These are phyloP conservation scores for Paraleonurus japonicus DNA, from an alignment of 257 asterid species.

Conservation along the genomic window DNA sequence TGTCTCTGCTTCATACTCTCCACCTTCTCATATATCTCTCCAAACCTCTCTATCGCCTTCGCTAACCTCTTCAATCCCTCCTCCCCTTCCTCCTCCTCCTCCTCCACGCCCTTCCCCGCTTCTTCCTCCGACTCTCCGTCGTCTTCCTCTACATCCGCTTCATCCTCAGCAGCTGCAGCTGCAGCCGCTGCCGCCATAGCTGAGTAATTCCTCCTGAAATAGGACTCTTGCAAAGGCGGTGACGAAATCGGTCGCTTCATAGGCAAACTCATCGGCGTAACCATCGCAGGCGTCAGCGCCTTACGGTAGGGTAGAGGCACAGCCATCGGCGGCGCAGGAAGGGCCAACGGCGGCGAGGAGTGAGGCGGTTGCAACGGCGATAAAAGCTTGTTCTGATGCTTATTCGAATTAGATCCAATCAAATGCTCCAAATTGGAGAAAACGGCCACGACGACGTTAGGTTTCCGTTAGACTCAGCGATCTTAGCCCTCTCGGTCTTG, in stretches of 20 bases:
- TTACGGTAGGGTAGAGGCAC: constrained; percentile 34
- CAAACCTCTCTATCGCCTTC: constrained; percentile 72
- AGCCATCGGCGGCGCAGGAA: constrained; percentile 43
- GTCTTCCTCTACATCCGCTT: constrained; percentile 40
- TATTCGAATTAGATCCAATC: constrained; percentile 45
- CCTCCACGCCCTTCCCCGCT: constrained; percentile 32
- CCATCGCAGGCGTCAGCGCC: constrained; percentile 23
- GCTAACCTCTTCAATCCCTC: constrained; percentile 65
- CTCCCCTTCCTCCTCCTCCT: constrained; percentile 29
- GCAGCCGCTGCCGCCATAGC: constrained; percentile 76
- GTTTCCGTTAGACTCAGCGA: constrained; percentile 47
- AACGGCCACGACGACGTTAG: constrained; percentile 67
- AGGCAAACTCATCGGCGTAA: constrained; percentile 47
- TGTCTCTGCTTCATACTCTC: constrained; percentile 78
- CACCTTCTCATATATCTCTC: constrained; percentile 71
- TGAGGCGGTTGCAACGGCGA: constrained; percentile 30
- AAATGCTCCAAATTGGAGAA: constrained; percentile 47
- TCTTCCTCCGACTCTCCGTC: constrained; percentile 41
- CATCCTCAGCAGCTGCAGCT: constrained; percentile 44
- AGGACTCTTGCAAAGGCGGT: constrained; percentile 41
- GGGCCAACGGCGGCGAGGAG: constrained; percentile 18
- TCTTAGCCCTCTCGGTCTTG: constrained; percentile 68
- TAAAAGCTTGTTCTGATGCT: constrained; percentile 25
- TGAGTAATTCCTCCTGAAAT: constrained; percentile 60
- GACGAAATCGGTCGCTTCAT: constrained; percentile 58